Base-by-base conservation (phyloP, 257 asterid species). In the Capsicum rhomboideum region DNA sequence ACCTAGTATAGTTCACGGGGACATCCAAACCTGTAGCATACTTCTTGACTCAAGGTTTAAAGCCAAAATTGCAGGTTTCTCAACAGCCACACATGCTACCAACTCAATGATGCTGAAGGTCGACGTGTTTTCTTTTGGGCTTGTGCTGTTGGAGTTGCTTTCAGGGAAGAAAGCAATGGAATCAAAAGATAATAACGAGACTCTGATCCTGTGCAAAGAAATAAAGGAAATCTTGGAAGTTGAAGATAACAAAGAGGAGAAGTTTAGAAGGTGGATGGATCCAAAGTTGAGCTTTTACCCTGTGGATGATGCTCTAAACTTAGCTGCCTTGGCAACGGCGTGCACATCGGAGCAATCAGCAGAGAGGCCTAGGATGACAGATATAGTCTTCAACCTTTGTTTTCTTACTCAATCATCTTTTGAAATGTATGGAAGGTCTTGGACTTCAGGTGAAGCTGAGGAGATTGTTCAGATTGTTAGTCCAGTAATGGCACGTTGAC, bases 61-160 rank as follows among this genome's bases (percentile, higher is more conserved):
- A 31, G 97, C 97, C 59, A 92, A 92, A 91, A 89, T 92, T 53
- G 83, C 94, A 1, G 91, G 93, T 84, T 91, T 93, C 88, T 89
- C 97, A n/a, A 53, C 87, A 14, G 94, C 97, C 2, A 89, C 82
- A 78, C 86, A 67, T 37, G 93, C 92, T 20, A 85, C 92, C 16
- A 85, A 84, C 78, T 55, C 89, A 2, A 46, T 83, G 52, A 90
- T 91, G 88, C 87, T 92, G 55, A 91, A 93, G 49, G 90, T 90
- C 2, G 97, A 93, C 16, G 95, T 93, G 6, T 95, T 94, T 44
- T 90, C 93, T 13, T 95, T 92, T 17, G 98, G 98, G 16, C 90
- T 93, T 44, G 86, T 93, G 13, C 87, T 94, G 18, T 44, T 94
- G 83, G 98, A 95, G 90, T 85, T 93, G 77, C 94, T 95, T 21